Evolutionary conservation across 805 yeast species (phyloP).

Genomic region (Metahyphopichia silvanorum): DNA sequence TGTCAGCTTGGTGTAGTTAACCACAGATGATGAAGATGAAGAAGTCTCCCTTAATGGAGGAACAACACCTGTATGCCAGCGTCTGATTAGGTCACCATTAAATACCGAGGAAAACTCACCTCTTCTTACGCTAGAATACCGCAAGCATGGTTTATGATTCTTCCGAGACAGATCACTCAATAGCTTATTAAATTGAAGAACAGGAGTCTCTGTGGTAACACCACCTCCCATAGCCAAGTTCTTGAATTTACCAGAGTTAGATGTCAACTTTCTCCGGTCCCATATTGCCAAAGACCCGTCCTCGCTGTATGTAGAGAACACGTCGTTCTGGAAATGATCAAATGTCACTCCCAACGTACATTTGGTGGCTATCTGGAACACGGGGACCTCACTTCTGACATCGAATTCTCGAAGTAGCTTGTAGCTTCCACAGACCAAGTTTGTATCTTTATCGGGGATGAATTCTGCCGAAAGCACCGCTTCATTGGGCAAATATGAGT

Average conservation of each 20-base stretch:
- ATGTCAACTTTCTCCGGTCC: slow-evolving; percentile 65
- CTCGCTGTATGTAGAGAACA: slow-evolving; percentile 74
- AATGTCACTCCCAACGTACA: slow-evolving; percentile 64
- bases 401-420: slow-evolving; percentile 79
- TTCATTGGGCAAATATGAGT: slow-evolving; percentile 68
- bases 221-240: slow-evolving; percentile 7
- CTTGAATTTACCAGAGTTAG: slow-evolving; percentile 15
- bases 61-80: slow-evolving; percentile 73
- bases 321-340: slow-evolving; percentile 64
- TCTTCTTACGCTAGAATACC: slow-evolving; percentile 60
- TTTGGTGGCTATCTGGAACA: slow-evolving; percentile 72
- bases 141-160: slow-evolving; percentile 59
- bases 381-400: slow-evolving; percentile 59
- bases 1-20: slow-evolving; percentile 1
- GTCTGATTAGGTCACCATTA: slow-evolving; percentile 70
- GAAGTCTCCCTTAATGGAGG: no score
- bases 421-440: slow-evolving; percentile 69
- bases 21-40: not conserved
- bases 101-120: slow-evolving; percentile 80
- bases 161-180: slow-evolving; percentile 60
- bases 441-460: slow-evolving; percentile 51
- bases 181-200: slow-evolving; percentile 57
- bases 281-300: slow-evolving; percentile 82
- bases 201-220: slow-evolving; percentile 48
- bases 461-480: slow-evolving; percentile 68